Conservation (phyloP, 352 stramenopile genomes). For the Phytophthora meadii region DNA sequence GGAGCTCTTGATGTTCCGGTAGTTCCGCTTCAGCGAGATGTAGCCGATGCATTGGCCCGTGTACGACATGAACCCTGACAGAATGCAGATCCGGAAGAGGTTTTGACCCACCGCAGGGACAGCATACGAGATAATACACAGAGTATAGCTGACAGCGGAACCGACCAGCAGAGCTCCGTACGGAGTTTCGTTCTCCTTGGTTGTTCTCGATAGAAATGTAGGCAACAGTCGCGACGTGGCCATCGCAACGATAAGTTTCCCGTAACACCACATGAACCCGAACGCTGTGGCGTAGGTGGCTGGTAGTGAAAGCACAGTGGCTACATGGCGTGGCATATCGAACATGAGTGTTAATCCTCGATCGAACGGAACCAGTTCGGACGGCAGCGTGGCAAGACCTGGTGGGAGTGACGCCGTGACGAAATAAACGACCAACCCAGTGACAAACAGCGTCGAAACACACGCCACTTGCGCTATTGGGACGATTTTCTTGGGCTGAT, state of each 20-base stretch:
- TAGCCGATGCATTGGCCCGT: conserved; percentile 50
- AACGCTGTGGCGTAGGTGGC: conserved; percentile 58
- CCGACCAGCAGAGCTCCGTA: conserved; percentile 32
- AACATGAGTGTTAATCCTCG: conserved; percentile 46
- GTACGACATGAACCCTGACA: conserved; percentile 49
- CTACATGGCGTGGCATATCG: conserved; percentile 3
- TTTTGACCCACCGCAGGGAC: conserved; percentile 23
- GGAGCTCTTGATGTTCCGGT: conserved; percentile 48
- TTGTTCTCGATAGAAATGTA: conserved; percentile 30
- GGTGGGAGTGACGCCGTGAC: conserved; percentile 40
- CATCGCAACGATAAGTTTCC: conserved; percentile 58
- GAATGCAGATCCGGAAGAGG: conserved; percentile 42
- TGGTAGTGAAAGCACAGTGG: conserved; percentile 50
- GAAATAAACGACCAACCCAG: conserved; percentile 42
- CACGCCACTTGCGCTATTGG: conserved; percentile 50
- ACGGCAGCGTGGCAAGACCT: conserved; percentile 25
- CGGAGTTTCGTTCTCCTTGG: conserved; percentile 24
- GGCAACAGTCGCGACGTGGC: conserved; percentile 52
- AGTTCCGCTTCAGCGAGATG: conserved; percentile 45
- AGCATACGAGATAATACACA: conserved; percentile 46
- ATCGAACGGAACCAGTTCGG: conserved; percentile 41
- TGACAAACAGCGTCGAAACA: conserved; percentile 43
- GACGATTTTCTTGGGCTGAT: conserved; percentile 48
- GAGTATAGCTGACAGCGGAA: conserved; percentile 36
- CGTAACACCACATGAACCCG: conserved; percentile 65